Percentiles rank a stretch among this genome's conserved stretches.
These are phyloP conservation scores for Penicillium palitans DNA, from an alignment of 2,329 filamentous ascomycete genomes.

Conservation along the genomic window DNA sequence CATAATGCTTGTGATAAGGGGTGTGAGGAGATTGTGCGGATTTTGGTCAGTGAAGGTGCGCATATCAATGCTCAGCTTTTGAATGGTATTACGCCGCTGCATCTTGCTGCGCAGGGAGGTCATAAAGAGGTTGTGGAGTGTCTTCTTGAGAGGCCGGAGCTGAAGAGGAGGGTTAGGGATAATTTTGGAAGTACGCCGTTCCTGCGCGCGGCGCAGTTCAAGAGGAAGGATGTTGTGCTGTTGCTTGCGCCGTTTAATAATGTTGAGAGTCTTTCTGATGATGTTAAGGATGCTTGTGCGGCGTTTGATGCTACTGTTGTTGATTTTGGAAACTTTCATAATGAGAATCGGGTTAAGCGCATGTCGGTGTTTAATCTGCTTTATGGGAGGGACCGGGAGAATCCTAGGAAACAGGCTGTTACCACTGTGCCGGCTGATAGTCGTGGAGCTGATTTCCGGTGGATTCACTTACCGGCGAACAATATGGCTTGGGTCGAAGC, in stretches of 20 bases:
- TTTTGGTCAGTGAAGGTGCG: constrained; percentile 43
- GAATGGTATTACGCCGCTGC: constrained; percentile 42
- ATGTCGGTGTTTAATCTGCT: constrained; percentile 54
- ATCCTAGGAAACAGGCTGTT: constrained; percentile 49
- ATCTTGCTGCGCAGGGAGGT: constrained; percentile 43
- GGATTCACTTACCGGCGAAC: constrained; percentile 57
- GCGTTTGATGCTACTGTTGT: constrained; percentile 56
- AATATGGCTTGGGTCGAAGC: constrained; percentile 63
- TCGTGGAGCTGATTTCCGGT: constrained; percentile 52
- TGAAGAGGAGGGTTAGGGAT: constrained; percentile 37
- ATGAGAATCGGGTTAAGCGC: constrained; percentile 49
- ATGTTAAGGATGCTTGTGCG: constrained; percentile 49
- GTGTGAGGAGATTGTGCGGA: constrained; percentile 45
- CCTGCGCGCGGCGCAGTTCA: constrained; percentile 43
- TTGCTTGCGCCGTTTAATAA: constrained; percentile 42
- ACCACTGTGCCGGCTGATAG: constrained; percentile 49
- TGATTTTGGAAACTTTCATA: constrained; percentile 52
- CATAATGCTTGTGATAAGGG: constrained; percentile 57
- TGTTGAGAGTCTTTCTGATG: constrained; percentile 36
- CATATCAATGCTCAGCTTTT: constrained; percentile 41
- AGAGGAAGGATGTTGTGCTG: constrained; percentile 39
- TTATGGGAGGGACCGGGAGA: constrained; percentile 52
- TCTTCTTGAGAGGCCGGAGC: constrained; percentile 34
- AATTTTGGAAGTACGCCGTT: constrained; percentile 46
- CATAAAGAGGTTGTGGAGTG: constrained; percentile 40